Evolutionary conservation across 176 grass and related monocot species (phyloP), one percentile per base, ranked within the genome.

Genomic region (Oryza australiensis): DNA sequence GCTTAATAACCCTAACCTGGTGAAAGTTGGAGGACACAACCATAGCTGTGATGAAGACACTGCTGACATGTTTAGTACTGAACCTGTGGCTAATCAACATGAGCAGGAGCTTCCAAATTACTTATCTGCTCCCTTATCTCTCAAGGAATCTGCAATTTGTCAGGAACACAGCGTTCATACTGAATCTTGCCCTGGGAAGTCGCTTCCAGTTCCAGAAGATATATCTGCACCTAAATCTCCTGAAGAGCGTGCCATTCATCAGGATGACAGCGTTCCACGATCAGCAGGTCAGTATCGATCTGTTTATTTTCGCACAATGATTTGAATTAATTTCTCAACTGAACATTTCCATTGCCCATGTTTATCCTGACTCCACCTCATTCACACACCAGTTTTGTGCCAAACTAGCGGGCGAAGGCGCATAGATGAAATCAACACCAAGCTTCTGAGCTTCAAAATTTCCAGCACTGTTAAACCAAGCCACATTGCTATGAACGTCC

Each of bases 391-490:
- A 88, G 89, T 46, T 51, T 62, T 27, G 37, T 43, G 32, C 26
- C 63, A 66, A 73, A 87, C 51, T 26, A 84, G 70, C 45, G 18
- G 75, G 37, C 34, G 5, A 65, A 42, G 66, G 10, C 77, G 68
- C 33, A 70, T 77, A 30, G 57, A 53, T 0, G 70, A 87, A 72
- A 76, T 82, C 20, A 68, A 72, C n/a, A 79, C n/a, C 12, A 85
- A 85, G 73, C 27, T 74, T 20, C 73, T 30, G 41, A 62, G 63
- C 38, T 91, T 74, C 66, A 79, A 71, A 64, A 81, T 85, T 78
- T 88, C 77, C 22, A 85, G 81, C 30, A 4, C 66, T 11, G 69
- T 66, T 3, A 91, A 87, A 85, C 26, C 73, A 49, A 85, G 73
- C 18, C 67, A 74, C 65, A 32, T 72, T n/a, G 81, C 38, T 53